Evolutionary conservation across 306 rosid species (phyloP), one percentile per base, ranked within the genome.

Genomic region (Corylus americana): DNA sequence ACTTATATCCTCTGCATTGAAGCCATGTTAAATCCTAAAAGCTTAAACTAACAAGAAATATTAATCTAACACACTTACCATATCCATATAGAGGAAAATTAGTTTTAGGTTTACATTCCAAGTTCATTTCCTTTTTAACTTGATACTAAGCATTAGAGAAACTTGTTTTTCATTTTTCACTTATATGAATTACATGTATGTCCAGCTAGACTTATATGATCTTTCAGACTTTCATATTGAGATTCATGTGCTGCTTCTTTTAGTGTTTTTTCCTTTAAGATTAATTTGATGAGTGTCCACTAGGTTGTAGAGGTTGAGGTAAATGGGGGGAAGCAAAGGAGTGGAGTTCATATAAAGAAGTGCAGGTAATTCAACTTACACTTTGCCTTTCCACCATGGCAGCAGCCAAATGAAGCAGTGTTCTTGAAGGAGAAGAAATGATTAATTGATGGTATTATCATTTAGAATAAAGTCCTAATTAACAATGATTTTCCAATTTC

Each of bases 221-320:
- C 50, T 29, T 78, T 42, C 62, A 42, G 8, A 42, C 45, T 42
- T 42, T 6, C 45, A 62, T 49, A 10, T 11, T 18, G 50, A 31
- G 50, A 51, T 11, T 51, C 51, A 27, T 66, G 27, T 78, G 44
- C 44, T 54, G 27, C 71, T 61, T 77, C 39, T 8, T 42, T 20
- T 79, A 25, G 83, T 58, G 53, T 53, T 18, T 27, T 74, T 22
- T 54, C 74, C 74, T 72, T 22, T 88, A 73, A 80, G 74, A 27
- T 55, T 78, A 54, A 66, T 71, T 72, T 58, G 44, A 79, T 82
- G 85, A 22, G 20, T 22, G 75, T 82, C 74, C 74, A 51, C 68
- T 83, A 92, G 98, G 98, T 93, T 81, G 79, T 90, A 67, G 98
- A 95, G 90, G 97, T 93, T 57, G 98, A 95, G 88, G 85, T 95